Percentiles rank a stretch among this genome's conserved stretches.
phyloP scores from a whole-genome alignment of 306 rosid species.

The Prinsepia uniflora region DNA sequence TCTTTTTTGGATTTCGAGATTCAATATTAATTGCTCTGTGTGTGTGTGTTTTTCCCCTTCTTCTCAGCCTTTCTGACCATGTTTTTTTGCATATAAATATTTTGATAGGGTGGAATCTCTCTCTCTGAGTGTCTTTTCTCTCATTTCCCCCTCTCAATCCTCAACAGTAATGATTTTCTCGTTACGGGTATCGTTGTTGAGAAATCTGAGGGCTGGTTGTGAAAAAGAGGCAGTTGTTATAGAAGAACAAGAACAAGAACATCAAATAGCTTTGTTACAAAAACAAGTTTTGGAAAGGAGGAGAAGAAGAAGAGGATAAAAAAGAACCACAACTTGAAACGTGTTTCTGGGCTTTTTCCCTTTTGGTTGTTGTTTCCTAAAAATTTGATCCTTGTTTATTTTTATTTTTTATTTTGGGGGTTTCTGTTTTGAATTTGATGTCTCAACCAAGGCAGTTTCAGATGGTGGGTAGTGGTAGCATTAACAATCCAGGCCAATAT shows the following conservation, averaged over 20 bases:
- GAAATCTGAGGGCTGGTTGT: constrained; percentile 49
- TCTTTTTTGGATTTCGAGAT: not conserved
- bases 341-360: constrained; percentile 23
- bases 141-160: constrained; percentile 22
- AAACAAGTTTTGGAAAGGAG: too few relatives aligned
- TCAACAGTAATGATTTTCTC: constrained; percentile 57
- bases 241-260: constrained; percentile 5
- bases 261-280: constrained; percentile 14
- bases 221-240: constrained; percentile 39
- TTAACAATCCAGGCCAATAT: constrained; percentile 39
- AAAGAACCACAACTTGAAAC: not conserved
- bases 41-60: constrained; percentile 5
- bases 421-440: constrained; percentile 30
- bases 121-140: not conserved
- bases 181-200: constrained; percentile 53
- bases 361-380: not conserved
- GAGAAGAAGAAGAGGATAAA: too few relatives aligned
- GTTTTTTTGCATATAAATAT: constrained; percentile 16
- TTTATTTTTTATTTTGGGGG: constrained; percentile 1
- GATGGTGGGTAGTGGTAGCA: constrained; percentile 55
- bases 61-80: not conserved
- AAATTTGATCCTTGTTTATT: not conserved
- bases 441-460: constrained; percentile 74
- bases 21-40: not conserved
- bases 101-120: constrained; percentile 10